A percentile compares a stretch with the other conserved stretches of the same genome.
phyloP scores from a whole-genome alignment of 2,329 filamentous ascomycete species.

The Aspergillus aculeatinus region DNA sequence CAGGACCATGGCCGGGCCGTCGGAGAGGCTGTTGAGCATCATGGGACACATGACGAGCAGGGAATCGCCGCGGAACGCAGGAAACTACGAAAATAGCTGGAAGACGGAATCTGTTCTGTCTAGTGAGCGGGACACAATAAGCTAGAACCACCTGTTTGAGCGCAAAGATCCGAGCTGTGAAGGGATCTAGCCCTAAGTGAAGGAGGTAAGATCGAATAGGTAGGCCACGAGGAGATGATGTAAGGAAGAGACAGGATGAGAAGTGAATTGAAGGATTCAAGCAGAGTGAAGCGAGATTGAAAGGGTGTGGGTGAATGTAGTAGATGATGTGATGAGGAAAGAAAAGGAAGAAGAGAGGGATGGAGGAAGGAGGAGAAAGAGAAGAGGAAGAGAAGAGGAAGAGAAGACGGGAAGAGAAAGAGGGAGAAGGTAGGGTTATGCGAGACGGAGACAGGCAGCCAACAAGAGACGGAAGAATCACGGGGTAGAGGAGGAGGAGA shows the following conservation, averaged over 20 bases:
- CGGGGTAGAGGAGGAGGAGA: not conserved
- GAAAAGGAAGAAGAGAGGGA: slow-evolving; percentile 13
- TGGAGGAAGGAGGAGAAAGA: not conserved
- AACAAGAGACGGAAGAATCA: slow-evolving; percentile 13
- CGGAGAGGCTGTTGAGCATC: slow-evolving; percentile 38
- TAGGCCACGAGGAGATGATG: slow-evolving; percentile 6
- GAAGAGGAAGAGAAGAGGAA: slow-evolving; percentile 10
- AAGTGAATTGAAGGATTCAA: slow-evolving; percentile 12
- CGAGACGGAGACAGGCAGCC: slow-evolving; percentile 10
- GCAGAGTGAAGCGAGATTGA: slow-evolving; percentile 16
- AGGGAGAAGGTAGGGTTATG: slow-evolving; percentile 14
- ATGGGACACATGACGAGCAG: slow-evolving; percentile 37
- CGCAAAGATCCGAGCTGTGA: slow-evolving; percentile 18
- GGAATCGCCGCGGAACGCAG: slow-evolving; percentile 9
- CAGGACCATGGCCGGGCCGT: slow-evolving; percentile 43
- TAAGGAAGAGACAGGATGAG: slow-evolving; percentile 11
- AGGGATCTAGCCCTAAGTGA: not conserved
- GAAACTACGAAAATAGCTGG: slow-evolving; percentile 10
- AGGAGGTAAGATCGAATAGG: not conserved
- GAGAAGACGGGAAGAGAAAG: slow-evolving; percentile 12
- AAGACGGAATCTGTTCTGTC: slow-evolving; percentile 34
- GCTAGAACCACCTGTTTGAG: slow-evolving; percentile 39
- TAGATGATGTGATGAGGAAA: slow-evolving; percentile 15
- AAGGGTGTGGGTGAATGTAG: slow-evolving; percentile 14
- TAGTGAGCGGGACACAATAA: slow-evolving; percentile 40